Base-by-base conservation (phyloP, 1,284 basidiomycete species). In the Polyporus tsugae region DNA sequence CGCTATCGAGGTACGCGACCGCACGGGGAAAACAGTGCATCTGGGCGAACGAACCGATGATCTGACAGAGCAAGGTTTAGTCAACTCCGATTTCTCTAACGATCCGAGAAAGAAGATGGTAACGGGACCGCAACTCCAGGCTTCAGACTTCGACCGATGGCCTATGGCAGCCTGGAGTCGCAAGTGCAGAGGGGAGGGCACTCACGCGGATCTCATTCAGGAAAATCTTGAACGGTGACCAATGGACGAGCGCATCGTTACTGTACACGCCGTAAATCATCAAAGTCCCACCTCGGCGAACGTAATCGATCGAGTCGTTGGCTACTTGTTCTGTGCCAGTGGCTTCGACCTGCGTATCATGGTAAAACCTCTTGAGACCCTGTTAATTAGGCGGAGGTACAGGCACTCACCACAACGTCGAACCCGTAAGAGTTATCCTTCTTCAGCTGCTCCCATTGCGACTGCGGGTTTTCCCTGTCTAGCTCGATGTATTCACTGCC, bases 1-100 rank as follows among this genome's bases (percentile, higher is more conserved):
- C 92, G 74, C 88, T 90, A 76, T 96, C 94, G 66, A 96, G 87
- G 78, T 95, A 95, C n/a, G 90, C 91, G 60, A 96, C 89, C 7
- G 95, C 93, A 59, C 95, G 90, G 65, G 94, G 93, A 87, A 96
- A 95, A 82, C 94, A 95, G 81, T 88, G 89, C 9, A 89, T 91
- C 77, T 95, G 94, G 11, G 93, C 91, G 82, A 95, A 95, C 2
- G 93, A 95, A 41, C 93, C 93, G 73, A 95, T 91, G 75, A 95
- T 94, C 91, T 92, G 71, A 7, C n/a, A 25, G 25, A 22, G n/a
- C 10, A 7, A 17, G 2, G 6, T 38, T 25, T 17, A 25, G 38
- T 60, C 4, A 60, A 22, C 25, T n/a, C 35, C 15, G n/a, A 33
- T 38, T n/a, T 35, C 33, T n/a, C 46, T 41, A 39, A 25, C 11